Percentiles rank a stretch among this genome's conserved stretches.
These are phyloP conservation scores for Phoma sp. DNA, from an alignment of 2,329 filamentous ascomycete species.

Conservation along the genomic window DNA sequence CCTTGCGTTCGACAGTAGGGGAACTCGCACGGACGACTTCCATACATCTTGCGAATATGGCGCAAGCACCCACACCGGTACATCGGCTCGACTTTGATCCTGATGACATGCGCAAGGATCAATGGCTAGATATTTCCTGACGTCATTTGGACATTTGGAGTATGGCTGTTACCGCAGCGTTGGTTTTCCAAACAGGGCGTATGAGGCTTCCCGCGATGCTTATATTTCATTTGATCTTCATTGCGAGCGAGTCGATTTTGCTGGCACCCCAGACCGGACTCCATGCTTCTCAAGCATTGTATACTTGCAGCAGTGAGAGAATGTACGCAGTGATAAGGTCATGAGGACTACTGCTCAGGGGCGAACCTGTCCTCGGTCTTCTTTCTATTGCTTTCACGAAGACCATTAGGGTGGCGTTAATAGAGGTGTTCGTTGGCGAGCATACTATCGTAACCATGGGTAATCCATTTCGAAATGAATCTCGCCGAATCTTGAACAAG, in stretches of 20 bases:
- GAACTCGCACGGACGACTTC: background rate
- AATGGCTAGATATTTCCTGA: background rate
- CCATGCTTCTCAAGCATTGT: too few species aligned
- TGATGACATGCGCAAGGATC: background rate
- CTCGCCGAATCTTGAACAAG: background rate
- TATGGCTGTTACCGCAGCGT: too few species aligned
- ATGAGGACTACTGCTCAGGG: conserved; percentile 9
- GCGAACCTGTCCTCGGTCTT: conserved; percentile 1
- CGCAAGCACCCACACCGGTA: background rate
- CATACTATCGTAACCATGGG: conserved; percentile 8
- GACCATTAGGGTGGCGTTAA: conserved; percentile 36
- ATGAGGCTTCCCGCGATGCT: conserved; percentile 10
- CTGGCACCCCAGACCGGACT: conserved; percentile 1
- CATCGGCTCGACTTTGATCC: background rate
- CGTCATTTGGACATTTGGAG: too few species aligned
- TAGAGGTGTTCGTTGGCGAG: conserved; percentile 34
- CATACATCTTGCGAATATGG: background rate
- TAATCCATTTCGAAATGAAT: conserved; percentile 8
- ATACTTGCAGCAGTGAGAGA: background rate
- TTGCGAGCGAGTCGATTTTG: conserved; percentile 5
- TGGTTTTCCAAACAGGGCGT: background rate
- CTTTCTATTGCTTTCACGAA: conserved; percentile 15
- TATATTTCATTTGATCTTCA: conserved; percentile 11
- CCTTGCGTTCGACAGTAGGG: background rate
- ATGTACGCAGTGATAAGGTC: conserved; percentile 6